Evolutionary conservation across 164 flowering plant genomes (phyloP).

Genomic region (Magnolia officinalis): DNA sequence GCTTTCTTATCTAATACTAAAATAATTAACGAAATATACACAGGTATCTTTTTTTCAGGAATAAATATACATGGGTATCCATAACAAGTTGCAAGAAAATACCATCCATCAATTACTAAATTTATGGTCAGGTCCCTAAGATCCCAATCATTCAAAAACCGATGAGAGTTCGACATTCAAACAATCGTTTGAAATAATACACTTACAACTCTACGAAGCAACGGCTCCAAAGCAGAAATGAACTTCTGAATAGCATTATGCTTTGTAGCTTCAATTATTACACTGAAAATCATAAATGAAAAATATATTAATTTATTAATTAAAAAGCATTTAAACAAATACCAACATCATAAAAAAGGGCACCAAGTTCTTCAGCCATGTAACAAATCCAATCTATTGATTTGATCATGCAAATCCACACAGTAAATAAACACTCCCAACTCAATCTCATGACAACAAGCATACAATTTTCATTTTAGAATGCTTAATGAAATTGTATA

Average conservation of each 20-base stretch:
- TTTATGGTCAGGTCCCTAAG: not conserved
- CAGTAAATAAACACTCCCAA: too few species aligned
- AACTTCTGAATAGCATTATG: slow-evolving; percentile 32
- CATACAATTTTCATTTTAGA: too few species aligned
- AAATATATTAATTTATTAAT: not conserved
- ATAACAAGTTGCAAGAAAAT: too few species aligned
- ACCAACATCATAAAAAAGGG: too few species aligned
- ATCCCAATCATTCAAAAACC: not conserved
- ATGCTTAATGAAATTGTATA: too few species aligned
- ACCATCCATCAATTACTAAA: too few species aligned
- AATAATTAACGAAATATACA: too few species aligned
- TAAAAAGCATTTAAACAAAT: not conserved
- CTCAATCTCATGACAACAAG: too few species aligned
- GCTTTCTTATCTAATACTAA: not conserved
- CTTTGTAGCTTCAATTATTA: slow-evolving; percentile 47
- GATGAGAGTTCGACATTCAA: not conserved
- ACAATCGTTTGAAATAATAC: not conserved
- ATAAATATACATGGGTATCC: too few species aligned
- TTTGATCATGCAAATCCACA: not conserved
- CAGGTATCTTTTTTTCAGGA: too few species aligned
- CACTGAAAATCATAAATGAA: slow-evolving; percentile 32
- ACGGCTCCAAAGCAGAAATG: slow-evolving; percentile 57
- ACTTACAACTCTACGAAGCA: slow-evolving; percentile 31
- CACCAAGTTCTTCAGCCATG: not conserved
- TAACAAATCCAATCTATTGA: not conserved